These are phyloP conservation scores for Hypholoma fasciculare DNA, from an alignment of 768 basidiomycete species.

Conservation along the genomic window DNA sequence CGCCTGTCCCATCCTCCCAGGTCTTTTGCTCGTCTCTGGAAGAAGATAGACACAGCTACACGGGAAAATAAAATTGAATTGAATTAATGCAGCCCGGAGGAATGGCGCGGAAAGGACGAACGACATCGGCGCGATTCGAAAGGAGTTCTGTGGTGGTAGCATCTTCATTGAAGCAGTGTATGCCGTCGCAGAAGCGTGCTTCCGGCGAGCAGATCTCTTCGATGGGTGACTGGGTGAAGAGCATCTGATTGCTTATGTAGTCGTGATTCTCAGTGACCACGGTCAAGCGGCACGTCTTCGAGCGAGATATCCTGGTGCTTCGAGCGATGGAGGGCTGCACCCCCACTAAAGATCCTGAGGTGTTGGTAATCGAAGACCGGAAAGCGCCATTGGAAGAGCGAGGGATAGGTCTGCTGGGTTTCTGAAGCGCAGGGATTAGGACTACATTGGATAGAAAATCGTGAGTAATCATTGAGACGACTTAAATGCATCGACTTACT, in stretches of 20 bases:
- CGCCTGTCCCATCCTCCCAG: neutral
- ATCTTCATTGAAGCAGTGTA: neutral
- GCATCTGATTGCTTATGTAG: neutral
- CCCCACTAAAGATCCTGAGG: neutral
- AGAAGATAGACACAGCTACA: slow-evolving; percentile 3
- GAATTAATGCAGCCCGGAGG: neutral
- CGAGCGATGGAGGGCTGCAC: neutral
- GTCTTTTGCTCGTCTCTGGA: slow-evolving; percentile 4
- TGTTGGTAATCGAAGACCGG: neutral
- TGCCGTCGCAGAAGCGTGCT: neutral
- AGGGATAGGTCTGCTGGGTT: neutral
- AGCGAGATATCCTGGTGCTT: neutral
- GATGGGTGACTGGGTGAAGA: neutral
- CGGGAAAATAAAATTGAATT: too few relatives aligned
- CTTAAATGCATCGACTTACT: neutral
- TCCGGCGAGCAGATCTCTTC: neutral
- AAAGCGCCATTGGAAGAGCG: neutral
- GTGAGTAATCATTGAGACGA: neutral
- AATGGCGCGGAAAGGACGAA: neutral
- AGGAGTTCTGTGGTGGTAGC: too few relatives aligned
- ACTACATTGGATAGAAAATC: neutral
- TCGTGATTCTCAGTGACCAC: neutral
- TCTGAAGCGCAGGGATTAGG: neutral
- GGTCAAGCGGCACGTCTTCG: neutral
- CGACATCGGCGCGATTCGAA: neutral